Evolutionary conservation across 257 asterid genomes (phyloP).

Genomic region (Scutellaria galericulata): DNA sequence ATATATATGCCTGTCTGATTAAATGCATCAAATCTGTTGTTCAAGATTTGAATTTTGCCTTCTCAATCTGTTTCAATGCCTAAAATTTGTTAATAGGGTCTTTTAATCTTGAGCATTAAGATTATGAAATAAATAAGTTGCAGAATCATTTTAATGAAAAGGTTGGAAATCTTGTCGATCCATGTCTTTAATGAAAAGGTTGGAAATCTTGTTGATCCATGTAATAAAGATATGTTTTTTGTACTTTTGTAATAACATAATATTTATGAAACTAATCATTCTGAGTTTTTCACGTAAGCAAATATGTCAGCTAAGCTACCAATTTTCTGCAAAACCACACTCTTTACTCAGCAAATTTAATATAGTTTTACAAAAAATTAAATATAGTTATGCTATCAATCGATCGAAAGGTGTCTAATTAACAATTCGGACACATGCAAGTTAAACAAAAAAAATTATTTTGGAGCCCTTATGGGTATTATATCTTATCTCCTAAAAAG

Average conservation of each 20-base stretch:
- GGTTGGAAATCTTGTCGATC: constrained; percentile 6
- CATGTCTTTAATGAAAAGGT: constrained; percentile 22
- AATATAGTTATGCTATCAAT: neutral
- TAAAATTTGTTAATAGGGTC: too few relatives aligned
- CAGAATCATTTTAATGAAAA: constrained; percentile 4
- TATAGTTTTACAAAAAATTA: neutral
- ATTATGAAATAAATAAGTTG: too few relatives aligned
- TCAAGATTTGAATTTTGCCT: neutral
- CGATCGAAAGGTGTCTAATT: constrained; percentile 16
- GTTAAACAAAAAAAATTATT: neutral
- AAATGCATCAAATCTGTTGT: neutral
- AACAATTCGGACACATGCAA: neutral
- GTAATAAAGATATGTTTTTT: constrained; percentile 27
- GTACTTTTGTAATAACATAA: constrained; percentile 21
- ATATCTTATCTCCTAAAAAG: too few relatives aligned
- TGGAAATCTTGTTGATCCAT: constrained; percentile 19
- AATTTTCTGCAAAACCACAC: constrained; percentile 11
- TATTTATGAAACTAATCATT: constrained; percentile 21
- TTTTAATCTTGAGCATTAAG: too few relatives aligned
- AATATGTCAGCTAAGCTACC: constrained; percentile 33
- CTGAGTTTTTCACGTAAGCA: constrained; percentile 35
- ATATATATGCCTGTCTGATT: neutral
- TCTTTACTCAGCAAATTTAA: neutral
- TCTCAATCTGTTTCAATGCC: too few relatives aligned
- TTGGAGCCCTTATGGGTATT: neutral